Percentiles rank a stretch among this genome's conserved stretches.
Evolutionary conservation across 1,284 basidiomycete genomes (phyloP).

Genomic region (Acaromyces ingoldii): DNA sequence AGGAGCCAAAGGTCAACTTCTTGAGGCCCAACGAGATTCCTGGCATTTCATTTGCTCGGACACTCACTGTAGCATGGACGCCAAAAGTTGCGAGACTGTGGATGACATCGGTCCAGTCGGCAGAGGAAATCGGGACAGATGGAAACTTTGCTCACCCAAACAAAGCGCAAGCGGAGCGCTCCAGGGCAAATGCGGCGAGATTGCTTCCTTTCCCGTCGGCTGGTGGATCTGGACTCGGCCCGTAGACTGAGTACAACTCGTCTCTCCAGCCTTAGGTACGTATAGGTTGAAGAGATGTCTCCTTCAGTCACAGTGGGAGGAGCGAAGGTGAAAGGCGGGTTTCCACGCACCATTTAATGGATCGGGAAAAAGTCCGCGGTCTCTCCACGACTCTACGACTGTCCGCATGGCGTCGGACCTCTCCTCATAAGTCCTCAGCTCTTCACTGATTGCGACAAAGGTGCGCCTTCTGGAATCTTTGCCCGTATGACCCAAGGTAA

Average conservation of each 20-base stretch:
- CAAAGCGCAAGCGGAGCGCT: constrained; percentile 77
- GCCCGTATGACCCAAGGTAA: not conserved
- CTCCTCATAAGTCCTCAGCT: not conserved
- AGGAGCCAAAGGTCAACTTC: not conserved
- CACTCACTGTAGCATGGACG: constrained; percentile 67
- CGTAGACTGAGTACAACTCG: constrained; percentile 42
- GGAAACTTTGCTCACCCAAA: constrained; percentile 66
- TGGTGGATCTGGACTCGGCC: not conserved
- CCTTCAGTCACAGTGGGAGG: not conserved
- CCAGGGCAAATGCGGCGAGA: constrained; percentile 75
- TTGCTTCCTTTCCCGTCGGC: constrained; percentile 3
- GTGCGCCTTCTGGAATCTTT: not conserved
- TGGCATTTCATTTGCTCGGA: constrained; percentile 53
- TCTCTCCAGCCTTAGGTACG: constrained; percentile 19
- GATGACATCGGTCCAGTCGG: too few species aligned
- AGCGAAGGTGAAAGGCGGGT: not conserved
- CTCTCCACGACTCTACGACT: constrained; percentile 2
- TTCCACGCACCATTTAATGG: constrained; percentile 3
- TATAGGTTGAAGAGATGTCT: constrained; percentile 11
- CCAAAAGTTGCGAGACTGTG: constrained; percentile 65
- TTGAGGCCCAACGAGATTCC: not conserved
- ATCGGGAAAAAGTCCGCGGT: constrained; percentile 5
- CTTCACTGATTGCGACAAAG: not conserved
- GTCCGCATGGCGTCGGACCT: not conserved
- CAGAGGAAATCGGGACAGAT: not conserved